These are phyloP conservation scores for Dactylellina sp. DNA, from an alignment of 2,329 filamentous ascomycete genomes.

Conservation along the genomic window DNA sequence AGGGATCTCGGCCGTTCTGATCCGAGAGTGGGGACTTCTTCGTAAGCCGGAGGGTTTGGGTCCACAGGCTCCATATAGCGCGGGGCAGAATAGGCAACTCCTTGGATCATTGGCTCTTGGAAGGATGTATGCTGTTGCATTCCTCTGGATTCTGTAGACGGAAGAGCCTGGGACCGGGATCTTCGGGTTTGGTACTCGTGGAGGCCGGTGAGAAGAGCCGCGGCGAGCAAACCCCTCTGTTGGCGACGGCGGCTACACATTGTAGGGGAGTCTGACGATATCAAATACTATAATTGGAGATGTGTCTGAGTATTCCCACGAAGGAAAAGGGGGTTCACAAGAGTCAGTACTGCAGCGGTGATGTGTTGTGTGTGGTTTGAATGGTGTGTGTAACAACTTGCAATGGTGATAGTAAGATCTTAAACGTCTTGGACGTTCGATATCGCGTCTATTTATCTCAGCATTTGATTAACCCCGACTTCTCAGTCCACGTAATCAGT, in stretches of 20 bases:
- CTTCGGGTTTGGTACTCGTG: constrained; percentile 40
- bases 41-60: constrained; percentile 48
- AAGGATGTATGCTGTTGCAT: constrained; percentile 12
- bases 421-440: not conserved
- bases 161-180: constrained; percentile 10
- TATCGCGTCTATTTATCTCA: constrained; percentile 8
- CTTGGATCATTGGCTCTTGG: constrained; percentile 47
- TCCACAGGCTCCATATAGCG: constrained; percentile 20
- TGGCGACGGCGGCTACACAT: constrained; percentile 24
- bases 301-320: too few relatives aligned
- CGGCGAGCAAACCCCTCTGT: constrained; percentile 24
- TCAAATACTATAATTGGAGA: too few relatives aligned
- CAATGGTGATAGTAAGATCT: not conserved
- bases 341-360: too few relatives aligned
- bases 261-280: not conserved
- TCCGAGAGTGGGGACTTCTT: constrained; percentile 18
- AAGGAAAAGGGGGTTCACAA: too few relatives aligned
- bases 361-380: constrained; percentile 6
- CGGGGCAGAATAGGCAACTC: constrained; percentile 38
- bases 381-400: not conserved
- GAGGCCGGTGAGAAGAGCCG: constrained; percentile 25
- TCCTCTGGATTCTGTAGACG: constrained; percentile 3
- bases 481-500: constrained; percentile 3
- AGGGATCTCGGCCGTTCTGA: not conserved
- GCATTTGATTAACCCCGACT: not conserved